Evolutionary conservation across 768 basidiomycete species (phyloP).

Genomic region (Cubamyces lactineus): DNA sequence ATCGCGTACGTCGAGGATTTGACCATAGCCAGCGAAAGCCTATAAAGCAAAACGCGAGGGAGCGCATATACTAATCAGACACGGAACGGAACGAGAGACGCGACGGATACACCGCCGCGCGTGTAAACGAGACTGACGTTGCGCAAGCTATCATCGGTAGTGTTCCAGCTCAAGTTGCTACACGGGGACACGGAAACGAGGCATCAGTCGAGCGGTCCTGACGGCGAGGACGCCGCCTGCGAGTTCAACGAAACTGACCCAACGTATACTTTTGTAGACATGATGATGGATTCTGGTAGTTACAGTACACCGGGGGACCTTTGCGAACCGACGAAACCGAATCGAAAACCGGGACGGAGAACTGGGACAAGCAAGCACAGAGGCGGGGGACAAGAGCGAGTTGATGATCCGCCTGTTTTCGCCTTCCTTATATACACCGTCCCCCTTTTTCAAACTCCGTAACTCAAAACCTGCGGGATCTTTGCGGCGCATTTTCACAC

Average conservation of each 20-base stretch:
- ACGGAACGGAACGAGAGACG: conserved; percentile 35
- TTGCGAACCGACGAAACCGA: conserved; percentile 58
- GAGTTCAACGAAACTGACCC: conserved; percentile 76
- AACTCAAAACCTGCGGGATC: conserved; percentile 23
- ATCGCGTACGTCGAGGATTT: conserved; percentile 85
- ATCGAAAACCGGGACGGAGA: conserved; percentile 53
- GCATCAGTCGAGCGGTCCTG: conserved; percentile 41
- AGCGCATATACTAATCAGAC: conserved; percentile 53
- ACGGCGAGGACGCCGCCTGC: conserved; percentile 37
- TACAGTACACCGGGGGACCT: conserved; percentile 56
- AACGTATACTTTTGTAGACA: conserved; percentile 90
- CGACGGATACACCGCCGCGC: conserved; percentile 22
- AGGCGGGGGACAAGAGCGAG: conserved; percentile 39
- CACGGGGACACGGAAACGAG: conserved; percentile 42
- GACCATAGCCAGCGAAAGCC: conserved; percentile 84
- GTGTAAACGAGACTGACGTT: conserved; percentile 71
- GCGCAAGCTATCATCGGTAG: conserved; percentile 89
- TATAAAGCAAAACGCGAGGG: conserved; percentile 45
- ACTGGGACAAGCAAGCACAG: conserved; percentile 49
- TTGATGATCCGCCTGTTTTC: conserved; percentile 12
- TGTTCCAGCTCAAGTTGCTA: conserved; percentile 97
- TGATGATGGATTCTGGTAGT: conserved; percentile 48
- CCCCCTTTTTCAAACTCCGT: conserved; percentile 54
- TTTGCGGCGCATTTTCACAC: conserved; percentile 18
- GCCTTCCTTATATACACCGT: conserved; percentile 44